Conservation (phyloP, 2,329 filamentous ascomycete species). For the Leptodontidium sp. region DNA sequence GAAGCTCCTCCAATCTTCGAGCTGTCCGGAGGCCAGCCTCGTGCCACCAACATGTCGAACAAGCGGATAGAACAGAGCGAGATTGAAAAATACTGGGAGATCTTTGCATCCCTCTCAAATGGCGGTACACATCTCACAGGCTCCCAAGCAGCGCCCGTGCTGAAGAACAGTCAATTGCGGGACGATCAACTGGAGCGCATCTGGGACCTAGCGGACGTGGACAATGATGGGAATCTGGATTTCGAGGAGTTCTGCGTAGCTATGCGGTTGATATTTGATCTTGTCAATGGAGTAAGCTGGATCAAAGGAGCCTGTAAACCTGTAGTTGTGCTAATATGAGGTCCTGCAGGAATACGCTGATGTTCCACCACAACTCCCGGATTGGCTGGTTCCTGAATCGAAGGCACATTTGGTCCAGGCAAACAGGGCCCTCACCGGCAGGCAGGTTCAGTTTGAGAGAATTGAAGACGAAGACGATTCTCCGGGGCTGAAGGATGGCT, state of each 20-base stretch:
- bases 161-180: constrained; percentile 76
- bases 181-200: constrained; percentile 93
- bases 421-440: constrained; percentile 78
- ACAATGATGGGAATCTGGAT: constrained; percentile 96
- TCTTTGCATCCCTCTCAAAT: constrained; percentile 73
- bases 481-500: constrained; percentile 89
- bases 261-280: constrained; percentile 97
- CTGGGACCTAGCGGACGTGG: constrained; percentile 97
- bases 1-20: not conserved
- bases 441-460: constrained; percentile 83
- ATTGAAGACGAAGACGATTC: constrained; percentile 85
- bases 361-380: constrained; percentile 85
- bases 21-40: not conserved
- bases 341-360: constrained; percentile 79
- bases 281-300: constrained; percentile 86
- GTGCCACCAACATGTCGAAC: constrained; percentile 44
- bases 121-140: constrained; percentile 72
- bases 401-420: constrained; percentile 92
- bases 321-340: constrained; percentile 13
- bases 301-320: not conserved
- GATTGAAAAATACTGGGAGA: constrained; percentile 82
- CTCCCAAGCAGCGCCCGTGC: constrained; percentile 72
- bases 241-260: constrained; percentile 99
- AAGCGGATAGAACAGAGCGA: constrained; percentile 76
- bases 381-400: constrained; percentile 96